phyloP scores from a whole-genome alignment of 257 asterid species.

The Solanum gracilifrons region DNA sequence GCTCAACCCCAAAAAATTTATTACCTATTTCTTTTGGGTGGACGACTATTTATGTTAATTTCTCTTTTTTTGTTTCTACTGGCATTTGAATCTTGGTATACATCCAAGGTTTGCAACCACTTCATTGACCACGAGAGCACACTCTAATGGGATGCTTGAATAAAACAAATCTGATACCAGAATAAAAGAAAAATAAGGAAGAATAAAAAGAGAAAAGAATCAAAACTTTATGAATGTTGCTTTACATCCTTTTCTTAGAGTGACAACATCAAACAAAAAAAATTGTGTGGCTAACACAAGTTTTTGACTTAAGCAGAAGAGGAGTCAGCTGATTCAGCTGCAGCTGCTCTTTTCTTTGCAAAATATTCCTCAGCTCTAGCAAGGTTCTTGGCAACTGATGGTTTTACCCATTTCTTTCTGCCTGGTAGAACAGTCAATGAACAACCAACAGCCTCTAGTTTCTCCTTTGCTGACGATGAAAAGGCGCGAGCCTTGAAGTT shows the following conservation, averaged over 20 bases:
- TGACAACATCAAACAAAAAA: not conserved
- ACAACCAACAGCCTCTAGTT: slow-evolving; percentile 58
- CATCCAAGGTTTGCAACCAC: too few relatives aligned
- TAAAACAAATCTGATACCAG: not conserved
- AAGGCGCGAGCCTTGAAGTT: slow-evolving; percentile 61
- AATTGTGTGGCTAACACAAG: slow-evolving; percentile 1
- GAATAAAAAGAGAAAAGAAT: not conserved
- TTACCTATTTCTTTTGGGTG: not conserved
- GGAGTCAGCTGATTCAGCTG: slow-evolving; percentile 24
- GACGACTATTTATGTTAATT: not conserved
- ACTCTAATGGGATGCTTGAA: not conserved
- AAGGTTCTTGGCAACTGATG: slow-evolving; percentile 57
- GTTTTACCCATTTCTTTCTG: slow-evolving; percentile 71
- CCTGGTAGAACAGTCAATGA: slow-evolving; percentile 55
- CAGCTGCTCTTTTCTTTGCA: slow-evolving; percentile 66
- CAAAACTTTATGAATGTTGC: not conserved
- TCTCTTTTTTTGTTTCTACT: not conserved
- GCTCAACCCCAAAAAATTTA: not conserved
- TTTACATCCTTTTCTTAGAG: slow-evolving; percentile 5
- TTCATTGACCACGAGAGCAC: not conserved
- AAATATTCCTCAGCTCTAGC: slow-evolving; percentile 86
- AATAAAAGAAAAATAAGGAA: not conserved
- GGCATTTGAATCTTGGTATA: not conserved
- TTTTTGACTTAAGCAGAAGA: slow-evolving; percentile 22
- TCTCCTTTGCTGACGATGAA: slow-evolving; percentile 56